Percentiles rank a stretch among this genome's conserved stretches.
These are phyloP conservation scores for Croton laevigatus DNA, from an alignment of 441 rosid species.

Conservation along the genomic window DNA sequence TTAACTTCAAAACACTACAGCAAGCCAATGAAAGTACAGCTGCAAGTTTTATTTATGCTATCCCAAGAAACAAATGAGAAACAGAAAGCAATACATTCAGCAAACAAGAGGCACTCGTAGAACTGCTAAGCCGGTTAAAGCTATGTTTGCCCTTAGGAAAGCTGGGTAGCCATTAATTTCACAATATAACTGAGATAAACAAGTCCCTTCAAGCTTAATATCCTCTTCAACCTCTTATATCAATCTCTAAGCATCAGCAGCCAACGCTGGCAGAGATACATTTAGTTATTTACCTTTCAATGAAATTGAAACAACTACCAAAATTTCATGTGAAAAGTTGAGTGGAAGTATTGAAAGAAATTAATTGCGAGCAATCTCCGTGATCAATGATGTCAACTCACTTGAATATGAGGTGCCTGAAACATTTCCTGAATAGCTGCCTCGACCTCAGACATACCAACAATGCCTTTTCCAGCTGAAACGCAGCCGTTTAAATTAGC, in stretches of 20 bases:
- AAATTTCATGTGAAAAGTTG: not conserved
- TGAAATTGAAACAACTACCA: not conserved
- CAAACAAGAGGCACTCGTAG: not conserved
- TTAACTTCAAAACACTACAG: no score
- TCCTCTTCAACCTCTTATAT: not conserved
- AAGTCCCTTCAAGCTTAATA: not conserved
- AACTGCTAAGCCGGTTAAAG: not conserved
- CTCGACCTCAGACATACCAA: slow-evolving; percentile 80
- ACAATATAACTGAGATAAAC: not conserved
- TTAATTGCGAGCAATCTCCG: not conserved
- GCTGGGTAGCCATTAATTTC: not conserved
- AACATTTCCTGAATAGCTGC: slow-evolving; percentile 97
- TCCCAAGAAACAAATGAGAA: not conserved
- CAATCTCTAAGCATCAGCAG: not conserved
- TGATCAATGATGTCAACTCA: slow-evolving; percentile 33
- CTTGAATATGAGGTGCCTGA: slow-evolving; percentile 98
- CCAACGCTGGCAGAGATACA: not conserved
- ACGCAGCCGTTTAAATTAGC: slow-evolving; percentile 9
- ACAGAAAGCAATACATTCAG: not conserved
- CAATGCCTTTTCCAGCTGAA: slow-evolving; percentile 52
- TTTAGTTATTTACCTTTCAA: not conserved
- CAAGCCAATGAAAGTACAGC: not conserved
- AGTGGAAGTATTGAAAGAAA: not conserved
- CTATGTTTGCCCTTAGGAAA: not conserved
- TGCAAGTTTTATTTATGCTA: not conserved